Conservation (phyloP, 176 grass and related monocot genomes). For the Microstegium vimineum region DNA sequence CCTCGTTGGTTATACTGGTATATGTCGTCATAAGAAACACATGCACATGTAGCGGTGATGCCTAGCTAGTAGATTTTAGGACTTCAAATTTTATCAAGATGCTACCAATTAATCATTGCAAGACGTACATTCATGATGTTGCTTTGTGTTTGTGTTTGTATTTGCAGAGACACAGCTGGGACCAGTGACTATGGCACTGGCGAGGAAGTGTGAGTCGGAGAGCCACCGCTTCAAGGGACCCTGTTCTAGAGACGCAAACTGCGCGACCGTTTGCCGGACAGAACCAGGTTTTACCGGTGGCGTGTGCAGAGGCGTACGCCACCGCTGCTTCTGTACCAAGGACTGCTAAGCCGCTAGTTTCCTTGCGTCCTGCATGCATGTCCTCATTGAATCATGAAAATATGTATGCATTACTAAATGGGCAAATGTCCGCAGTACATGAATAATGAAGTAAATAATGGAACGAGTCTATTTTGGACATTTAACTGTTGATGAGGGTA, state of each 20-base stretch:
- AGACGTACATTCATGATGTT: not conserved
- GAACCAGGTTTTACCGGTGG: constrained; percentile 49
- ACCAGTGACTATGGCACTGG: not conserved
- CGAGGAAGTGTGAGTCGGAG: not conserved
- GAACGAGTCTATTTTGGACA: not conserved
- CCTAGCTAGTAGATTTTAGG: not conserved
- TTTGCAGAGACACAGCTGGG: not conserved
- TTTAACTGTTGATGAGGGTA: not conserved
- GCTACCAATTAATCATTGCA: not conserved
- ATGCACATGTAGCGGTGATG: not conserved
- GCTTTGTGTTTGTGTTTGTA: not conserved
- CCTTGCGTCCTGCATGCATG: not conserved
- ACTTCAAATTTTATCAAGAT: not conserved
- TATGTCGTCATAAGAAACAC: not conserved
- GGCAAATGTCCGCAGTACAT: too few species aligned
- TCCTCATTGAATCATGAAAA: too few species aligned
- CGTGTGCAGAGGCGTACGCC: constrained; percentile 35
- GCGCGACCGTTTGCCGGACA: constrained; percentile 35
- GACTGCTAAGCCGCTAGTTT: constrained; percentile 26
- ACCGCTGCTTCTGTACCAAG: constrained; percentile 40
- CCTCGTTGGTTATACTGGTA: not conserved
- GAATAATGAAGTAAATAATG: not conserved
- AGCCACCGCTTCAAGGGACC: constrained; percentile 39
- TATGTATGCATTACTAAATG: not conserved
- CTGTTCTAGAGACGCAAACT: constrained; percentile 28